These are phyloP conservation scores for Dryas integrifolia DNA, from an alignment of 331 rosid genomes.

Conservation along the genomic window DNA sequence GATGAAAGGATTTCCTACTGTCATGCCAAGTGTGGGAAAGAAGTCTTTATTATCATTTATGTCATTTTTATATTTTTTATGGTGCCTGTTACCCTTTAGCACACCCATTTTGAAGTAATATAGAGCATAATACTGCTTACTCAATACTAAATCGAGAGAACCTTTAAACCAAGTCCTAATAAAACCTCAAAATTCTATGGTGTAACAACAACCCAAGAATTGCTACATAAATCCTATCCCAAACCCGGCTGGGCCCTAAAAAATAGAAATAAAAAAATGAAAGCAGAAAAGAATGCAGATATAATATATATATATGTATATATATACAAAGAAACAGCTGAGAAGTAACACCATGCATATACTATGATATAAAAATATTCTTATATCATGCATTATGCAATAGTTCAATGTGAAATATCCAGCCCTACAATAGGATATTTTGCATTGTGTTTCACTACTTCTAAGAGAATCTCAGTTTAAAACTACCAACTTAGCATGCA, in stretches of 20 bases:
- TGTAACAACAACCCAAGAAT: background rate
- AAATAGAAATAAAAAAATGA: background rate
- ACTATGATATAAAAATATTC: no score
- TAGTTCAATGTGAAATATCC: no score
- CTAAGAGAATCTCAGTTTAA: no score
- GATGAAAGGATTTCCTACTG: slow-evolving; percentile 9
- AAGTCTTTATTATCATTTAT: background rate
- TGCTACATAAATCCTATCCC: background rate
- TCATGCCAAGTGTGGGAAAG: background rate
- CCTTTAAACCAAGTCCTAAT: background rate
- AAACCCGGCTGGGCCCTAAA: background rate
- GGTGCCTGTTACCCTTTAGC: background rate
- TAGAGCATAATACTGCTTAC: background rate
- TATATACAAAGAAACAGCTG: no score
- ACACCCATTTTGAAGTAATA: background rate
- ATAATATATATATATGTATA: no score
- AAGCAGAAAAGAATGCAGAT: background rate
- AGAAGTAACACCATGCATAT: no score
- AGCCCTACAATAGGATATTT: no score
- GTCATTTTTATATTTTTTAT: background rate
- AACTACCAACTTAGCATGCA: no score
- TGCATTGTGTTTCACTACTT: no score
- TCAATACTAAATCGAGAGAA: background rate
- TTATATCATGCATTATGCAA: no score
- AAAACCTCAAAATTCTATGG: background rate